Base-by-base conservation (phyloP, 352 stramenopile genomes). In the Pythium aquatile region DNA sequence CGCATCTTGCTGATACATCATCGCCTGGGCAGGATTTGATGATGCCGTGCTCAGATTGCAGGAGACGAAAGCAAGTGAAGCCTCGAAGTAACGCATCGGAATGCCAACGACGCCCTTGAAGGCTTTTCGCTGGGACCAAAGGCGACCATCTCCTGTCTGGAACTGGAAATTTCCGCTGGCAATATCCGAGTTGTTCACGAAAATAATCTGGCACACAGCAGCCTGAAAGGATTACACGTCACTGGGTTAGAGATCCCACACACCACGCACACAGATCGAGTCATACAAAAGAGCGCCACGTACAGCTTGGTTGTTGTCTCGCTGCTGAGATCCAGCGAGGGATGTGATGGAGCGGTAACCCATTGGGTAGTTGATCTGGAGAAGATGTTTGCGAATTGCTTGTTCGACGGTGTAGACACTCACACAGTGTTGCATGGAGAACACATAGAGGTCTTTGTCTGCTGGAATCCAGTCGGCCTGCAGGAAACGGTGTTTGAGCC, bases 171-270 rank as follows among this genome's bases (percentile, higher is more conserved):
- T 95, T 9, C 86, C 86, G 51, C 83, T 92, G 6, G 81, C 75
- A 24, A 93, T 84, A 56, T 95, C 86, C 1, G 83, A 82, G 55
- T 90, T 85, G 73, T 93, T 93, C 51, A 93, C 83, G 68, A 95
- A 95, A 8, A 95, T 76, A 52, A 95, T 89, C 68, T 95, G 84
- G 61, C 85, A 92, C 17, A 93, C 79, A 0, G 76, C 75, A 9
- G 83, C 83, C 79, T 93, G 55, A 4, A 53, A 37, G 33, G 16
- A 48, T 17, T 39, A 55, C 39, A 13, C 53, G 28, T 20, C 20
- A 7, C 33, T 17, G 13, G 14, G 20, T 57, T 4, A 67, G 24
- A 14, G 33, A 29, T 52, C 26, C 30, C 63, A 26, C n/a, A 44
- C 20, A 24, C 20, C 20, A 24, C 20, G 20, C 20, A 24, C 20